Conservation (phyloP, 768 basidiomycete genomes). For the Dendrothele bispora region DNA sequence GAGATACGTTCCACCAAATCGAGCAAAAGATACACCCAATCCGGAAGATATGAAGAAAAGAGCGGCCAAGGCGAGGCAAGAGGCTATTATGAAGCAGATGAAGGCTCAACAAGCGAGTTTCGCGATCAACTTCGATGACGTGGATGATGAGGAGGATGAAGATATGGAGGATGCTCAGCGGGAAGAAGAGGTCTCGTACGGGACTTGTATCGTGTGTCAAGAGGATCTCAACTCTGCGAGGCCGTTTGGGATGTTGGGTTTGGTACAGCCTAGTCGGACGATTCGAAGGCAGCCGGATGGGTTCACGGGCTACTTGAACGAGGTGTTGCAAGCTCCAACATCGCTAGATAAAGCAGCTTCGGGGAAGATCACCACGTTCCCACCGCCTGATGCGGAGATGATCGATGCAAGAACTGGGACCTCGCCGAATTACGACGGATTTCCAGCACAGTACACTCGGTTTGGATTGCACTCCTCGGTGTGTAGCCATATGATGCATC, state of each 20-base stretch:
- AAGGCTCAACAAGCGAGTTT: constrained; percentile 89
- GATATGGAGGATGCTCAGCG: constrained; percentile 48
- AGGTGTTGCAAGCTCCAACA: constrained; percentile 59
- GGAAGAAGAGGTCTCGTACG: constrained; percentile 59
- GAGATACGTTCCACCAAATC: constrained; percentile 33
- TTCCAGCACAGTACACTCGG: constrained; percentile 66
- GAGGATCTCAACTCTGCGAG: constrained; percentile 77
- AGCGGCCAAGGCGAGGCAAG: constrained; percentile 89
- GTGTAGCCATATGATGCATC: constrained; percentile 97
- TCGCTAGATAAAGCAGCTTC: constrained; percentile 61
- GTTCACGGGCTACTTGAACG: constrained; percentile 65
- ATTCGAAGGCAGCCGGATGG: constrained; percentile 77
- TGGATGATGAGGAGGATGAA: constrained; percentile 70
- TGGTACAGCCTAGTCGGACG: constrained; percentile 86
- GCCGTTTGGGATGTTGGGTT: constrained; percentile 83
- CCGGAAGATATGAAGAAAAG: constrained; percentile 73
- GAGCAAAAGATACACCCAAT: constrained; percentile 37
- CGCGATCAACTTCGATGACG: constrained; percentile 74
- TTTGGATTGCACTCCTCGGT: constrained; percentile 88
- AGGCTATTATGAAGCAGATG: constrained; percentile 94
- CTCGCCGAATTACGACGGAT: constrained; percentile 67
- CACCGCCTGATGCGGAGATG: constrained; percentile 49
- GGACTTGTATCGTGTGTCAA: constrained; percentile 98
- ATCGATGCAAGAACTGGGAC: constrained; percentile 39
- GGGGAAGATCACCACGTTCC: constrained; percentile 37